Evolutionary conservation across 2,329 filamentous ascomycete species (phyloP).

Genomic region (Xylaria sp.): DNA sequence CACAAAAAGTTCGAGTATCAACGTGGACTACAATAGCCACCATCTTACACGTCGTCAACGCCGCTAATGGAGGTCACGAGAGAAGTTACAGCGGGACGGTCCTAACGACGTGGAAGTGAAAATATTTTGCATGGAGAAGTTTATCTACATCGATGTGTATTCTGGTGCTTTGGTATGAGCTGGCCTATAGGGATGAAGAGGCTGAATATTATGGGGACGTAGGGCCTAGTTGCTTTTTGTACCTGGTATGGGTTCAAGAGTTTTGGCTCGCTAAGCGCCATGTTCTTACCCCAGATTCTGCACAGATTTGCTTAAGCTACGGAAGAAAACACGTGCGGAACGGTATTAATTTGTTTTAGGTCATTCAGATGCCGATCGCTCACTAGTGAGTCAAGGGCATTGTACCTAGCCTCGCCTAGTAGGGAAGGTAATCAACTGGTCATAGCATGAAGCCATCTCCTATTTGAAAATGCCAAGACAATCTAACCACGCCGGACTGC

Average conservation of each 20-base stretch:
- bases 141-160: not conserved
- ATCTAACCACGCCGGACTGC: not conserved
- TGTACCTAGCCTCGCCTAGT: not conserved
- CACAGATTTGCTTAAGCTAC: not conserved
- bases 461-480: slow-evolving; percentile 3
- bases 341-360: slow-evolving; percentile 5
- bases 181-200: not conserved
- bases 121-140: not conserved
- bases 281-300: slow-evolving; percentile 25
- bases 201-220: not conserved
- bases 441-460: not conserved
- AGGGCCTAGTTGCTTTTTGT: not conserved
- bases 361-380: not conserved
- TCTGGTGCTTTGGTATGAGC: not conserved
- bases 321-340: not conserved
- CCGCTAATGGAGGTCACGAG: not conserved
- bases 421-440: slow-evolving; percentile 9
- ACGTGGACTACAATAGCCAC: not conserved
- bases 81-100: not conserved
- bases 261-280: not conserved
- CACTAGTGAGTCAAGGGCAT: not conserved
- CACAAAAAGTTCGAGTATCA: not conserved
- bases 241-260: not conserved
- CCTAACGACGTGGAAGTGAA: not conserved
- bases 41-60: not conserved